Base-by-base conservation (phyloP, 164 flowering plant genomes). In the Kingdonia uniflora region DNA sequence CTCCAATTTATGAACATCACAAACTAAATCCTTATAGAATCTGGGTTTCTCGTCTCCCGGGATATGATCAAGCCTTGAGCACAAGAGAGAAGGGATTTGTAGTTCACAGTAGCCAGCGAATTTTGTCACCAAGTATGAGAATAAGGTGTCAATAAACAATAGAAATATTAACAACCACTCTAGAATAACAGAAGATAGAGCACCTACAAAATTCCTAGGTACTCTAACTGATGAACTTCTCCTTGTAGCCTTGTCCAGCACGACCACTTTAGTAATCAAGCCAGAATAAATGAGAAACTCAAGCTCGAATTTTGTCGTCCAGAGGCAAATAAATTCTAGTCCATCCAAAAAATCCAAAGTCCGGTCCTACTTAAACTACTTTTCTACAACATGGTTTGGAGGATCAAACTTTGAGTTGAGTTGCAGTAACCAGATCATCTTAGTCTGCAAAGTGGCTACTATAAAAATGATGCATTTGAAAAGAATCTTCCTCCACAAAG, bases 111-210 rank as follows among this genome's bases (percentile, higher is more conserved):
- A 70, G 6, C 39, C 49, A 4, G 87, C 80, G 62, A 81, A 79
- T 59, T 68, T 75, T 5, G 68, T 68, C 12, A 75, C 55, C 35
- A 73, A 50, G 57, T 74, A 73, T 0, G 72, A 73, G 15, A 76
- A 65, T 16, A 57, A 50, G 14, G 78, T 80, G 56, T 81, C 63
- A 14, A 79, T 25, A 12, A 73, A 60, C 62, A 81, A 55, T 24
- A 81, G 61, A 62, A 76, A 72, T 11, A 79, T 66, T 65, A 81
- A 57, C 47, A 76, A 42, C 87, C 79, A 79, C 65, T 79, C 87
- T 54, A 78, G 78, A 54, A 66, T 65, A 11, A 76, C 77, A 40
- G 69, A 65, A 42, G 68, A 56, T 26, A 81, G 64, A 37, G 51
- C 48, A 35, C 76, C 75, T n/a, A 16, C 37, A 3, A 62, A 39